Percentiles rank a stretch among this genome's conserved stretches.
phyloP scores from a whole-genome alignment of 352 stramenopile species.

The Globisporangium solare region DNA sequence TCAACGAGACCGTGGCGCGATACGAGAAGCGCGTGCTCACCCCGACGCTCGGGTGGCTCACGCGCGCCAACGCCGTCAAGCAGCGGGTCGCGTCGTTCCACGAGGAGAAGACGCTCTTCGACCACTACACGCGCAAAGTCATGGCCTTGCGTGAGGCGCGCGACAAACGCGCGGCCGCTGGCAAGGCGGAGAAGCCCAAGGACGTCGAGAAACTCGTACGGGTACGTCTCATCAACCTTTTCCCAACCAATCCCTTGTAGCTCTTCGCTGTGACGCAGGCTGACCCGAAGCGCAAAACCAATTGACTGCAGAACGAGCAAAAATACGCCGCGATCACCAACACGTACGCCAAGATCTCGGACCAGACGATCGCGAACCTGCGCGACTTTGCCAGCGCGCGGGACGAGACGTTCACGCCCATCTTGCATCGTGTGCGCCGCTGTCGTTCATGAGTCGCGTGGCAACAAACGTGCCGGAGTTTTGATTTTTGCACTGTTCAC shows the following conservation, averaged over 20 bases:
- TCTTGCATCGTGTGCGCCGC: conserved; percentile 48
- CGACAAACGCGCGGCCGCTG: conserved; percentile 45
- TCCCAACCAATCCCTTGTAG: no score
- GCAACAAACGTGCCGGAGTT: no score
- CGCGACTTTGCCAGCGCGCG: conserved; percentile 55
- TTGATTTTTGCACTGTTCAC: no score
- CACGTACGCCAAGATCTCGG: conserved; percentile 61
- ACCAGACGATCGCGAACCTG: conserved; percentile 51
- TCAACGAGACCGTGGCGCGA: conserved; percentile 37
- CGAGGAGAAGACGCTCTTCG: conserved; percentile 63
- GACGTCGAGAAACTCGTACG: conserved; percentile 75
- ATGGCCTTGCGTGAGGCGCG: conserved; percentile 49
- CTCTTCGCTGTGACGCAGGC: no score
- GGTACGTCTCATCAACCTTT: conserved; percentile 14
- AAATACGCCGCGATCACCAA: conserved; percentile 64
- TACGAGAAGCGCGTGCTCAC: conserved; percentile 66
- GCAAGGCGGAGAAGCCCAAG: conserved; percentile 67
- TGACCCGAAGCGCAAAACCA: neutral
- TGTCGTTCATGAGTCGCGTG: no score
- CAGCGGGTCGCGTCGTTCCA: conserved; percentile 46
- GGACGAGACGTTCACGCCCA: conserved; percentile 53
- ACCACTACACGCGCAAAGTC: conserved; percentile 82
- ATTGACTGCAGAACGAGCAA: conserved; percentile 57
- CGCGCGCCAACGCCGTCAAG: conserved; percentile 35
- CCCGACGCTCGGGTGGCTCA: conserved; percentile 51